Percentiles rank a stretch among this genome's conserved stretches.
phyloP scores from a whole-genome alignment of 148 eudicot species.

The Beta vulgaris region DNA sequence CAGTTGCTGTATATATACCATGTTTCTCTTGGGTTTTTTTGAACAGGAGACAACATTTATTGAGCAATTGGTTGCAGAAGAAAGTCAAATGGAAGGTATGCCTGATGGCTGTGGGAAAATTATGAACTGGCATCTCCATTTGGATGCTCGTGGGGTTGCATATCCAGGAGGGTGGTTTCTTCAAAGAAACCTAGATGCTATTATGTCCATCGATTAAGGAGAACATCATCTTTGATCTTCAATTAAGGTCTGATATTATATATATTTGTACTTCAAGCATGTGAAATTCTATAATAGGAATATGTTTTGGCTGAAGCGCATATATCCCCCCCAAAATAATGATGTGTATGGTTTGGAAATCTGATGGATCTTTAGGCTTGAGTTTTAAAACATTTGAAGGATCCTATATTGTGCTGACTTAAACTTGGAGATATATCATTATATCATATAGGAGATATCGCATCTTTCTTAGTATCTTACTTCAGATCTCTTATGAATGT shows the following conservation, averaged over 20 bases:
- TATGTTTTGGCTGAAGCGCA: background rate
- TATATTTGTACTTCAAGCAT: constrained; percentile 12
- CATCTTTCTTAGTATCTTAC: background rate
- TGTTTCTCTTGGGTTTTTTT: constrained; percentile 9
- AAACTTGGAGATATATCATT: background rate
- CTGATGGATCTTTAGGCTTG: background rate
- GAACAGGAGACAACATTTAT: constrained; percentile 90
- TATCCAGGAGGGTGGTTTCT: constrained; percentile 87
- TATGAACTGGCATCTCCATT: constrained; percentile 96
- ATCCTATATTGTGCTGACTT: background rate
- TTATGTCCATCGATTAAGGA: constrained; percentile 38
- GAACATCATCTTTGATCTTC: constrained; percentile 9
- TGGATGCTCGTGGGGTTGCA: constrained; percentile 56
- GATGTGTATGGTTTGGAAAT: background rate
- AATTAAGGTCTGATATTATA: constrained; percentile 16
- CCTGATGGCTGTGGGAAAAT: constrained; percentile 61
- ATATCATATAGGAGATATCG: background rate
- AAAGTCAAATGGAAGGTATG: constrained; percentile 85
- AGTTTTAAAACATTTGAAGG: background rate
- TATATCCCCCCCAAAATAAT: background rate
- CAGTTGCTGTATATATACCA: constrained; percentile 1
- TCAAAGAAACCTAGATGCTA: constrained; percentile 59
- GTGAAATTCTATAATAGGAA: background rate
- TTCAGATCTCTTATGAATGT: background rate
- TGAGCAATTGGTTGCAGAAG: constrained; percentile 89